Evolutionary conservation across 768 basidiomycete species (phyloP), one percentile per base, ranked within the genome.

Genomic region (Russula olivacea): DNA sequence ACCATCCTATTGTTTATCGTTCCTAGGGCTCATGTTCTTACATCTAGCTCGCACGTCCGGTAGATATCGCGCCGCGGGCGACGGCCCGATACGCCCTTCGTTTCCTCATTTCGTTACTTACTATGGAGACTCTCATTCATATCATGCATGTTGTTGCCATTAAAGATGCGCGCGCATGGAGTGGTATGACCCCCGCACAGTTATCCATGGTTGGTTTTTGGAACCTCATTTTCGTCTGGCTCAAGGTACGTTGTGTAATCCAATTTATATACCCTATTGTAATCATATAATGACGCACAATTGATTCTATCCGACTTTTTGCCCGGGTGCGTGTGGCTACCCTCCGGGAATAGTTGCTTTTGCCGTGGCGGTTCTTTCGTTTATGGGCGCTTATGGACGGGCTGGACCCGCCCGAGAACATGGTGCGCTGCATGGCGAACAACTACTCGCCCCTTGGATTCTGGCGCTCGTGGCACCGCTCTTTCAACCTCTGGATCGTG

Each of bases 371-470:
- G 12, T 97, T 97, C 78, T 98, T 98, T 78, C 89, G 95, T 2
- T 76, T 97, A 21, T 98, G 95, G 93, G 88, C 95, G 2, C 77
- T 98, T 23, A 72, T 83, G 7, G 91, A 93, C 69, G 91, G 91
- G 0, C 81, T 98, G 38, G 92, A 97, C 69, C 89, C 93, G 0
- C 97, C 96, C 0, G 97, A 99, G 74, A 99, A 99, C 74, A 97
- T 98, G 97, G 82, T 99, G 14, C 83, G 97, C n/a, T 98, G 97
- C 71, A 89, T 98, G 86, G 90, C 86, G 23, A 99, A 98, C 73
- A 98, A 98, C 73, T 98, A 98, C 72, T 97, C 95, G 0, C 83
- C 86, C 0, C 73, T 87, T 11, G 93, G 93, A 0, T 98, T 99
- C 74, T 98, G 97, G 97, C 76, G 93, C 66, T 88, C 87, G 66